Conservation (phyloP, 495 filamentous ascomycete species). For the Sphaerosporella brunnea region DNA sequence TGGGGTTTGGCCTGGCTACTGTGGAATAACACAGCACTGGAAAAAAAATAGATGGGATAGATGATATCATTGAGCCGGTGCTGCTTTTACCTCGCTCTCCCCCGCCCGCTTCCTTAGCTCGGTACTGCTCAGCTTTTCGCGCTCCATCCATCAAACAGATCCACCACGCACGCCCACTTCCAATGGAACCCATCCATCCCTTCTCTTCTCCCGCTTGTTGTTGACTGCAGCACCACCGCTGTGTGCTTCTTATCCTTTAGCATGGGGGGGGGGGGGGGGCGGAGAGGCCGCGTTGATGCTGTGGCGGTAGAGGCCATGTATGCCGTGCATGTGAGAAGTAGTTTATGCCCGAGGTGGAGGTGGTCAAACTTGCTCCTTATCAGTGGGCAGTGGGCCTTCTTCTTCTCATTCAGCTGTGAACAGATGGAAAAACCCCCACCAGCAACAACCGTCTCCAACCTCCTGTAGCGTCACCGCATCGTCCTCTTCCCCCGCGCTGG, state of each 20-base stretch:
- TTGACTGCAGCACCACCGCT: constrained; percentile 73
- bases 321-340: constrained; percentile 70
- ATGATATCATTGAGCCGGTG: too few relatives aligned
- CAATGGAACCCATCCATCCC: constrained; percentile 56
- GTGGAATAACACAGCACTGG: too few relatives aligned
- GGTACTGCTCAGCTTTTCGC: constrained; percentile 89
- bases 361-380: constrained; percentile 81
- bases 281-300: constrained; percentile 58
- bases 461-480: too few relatives aligned
- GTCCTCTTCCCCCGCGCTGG: background rate
- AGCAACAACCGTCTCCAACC: too few relatives aligned
- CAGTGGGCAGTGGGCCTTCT: too few relatives aligned
- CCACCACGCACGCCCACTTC: constrained; percentile 84
- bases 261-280: constrained; percentile 72
- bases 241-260: constrained; percentile 76
- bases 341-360: constrained; percentile 87
- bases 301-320: constrained; percentile 34
- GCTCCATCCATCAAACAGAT: constrained; percentile 37
- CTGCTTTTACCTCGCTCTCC: too few relatives aligned
- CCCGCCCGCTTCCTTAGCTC: constrained; percentile 35
- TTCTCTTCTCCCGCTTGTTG: constrained; percentile 51
- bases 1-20: too few relatives aligned
- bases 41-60: too few relatives aligned
- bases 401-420: too few relatives aligned
- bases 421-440: background rate